These are phyloP conservation scores for Phytophthora pistaciae DNA, from an alignment of 352 stramenopile genomes.

Conservation along the genomic window DNA sequence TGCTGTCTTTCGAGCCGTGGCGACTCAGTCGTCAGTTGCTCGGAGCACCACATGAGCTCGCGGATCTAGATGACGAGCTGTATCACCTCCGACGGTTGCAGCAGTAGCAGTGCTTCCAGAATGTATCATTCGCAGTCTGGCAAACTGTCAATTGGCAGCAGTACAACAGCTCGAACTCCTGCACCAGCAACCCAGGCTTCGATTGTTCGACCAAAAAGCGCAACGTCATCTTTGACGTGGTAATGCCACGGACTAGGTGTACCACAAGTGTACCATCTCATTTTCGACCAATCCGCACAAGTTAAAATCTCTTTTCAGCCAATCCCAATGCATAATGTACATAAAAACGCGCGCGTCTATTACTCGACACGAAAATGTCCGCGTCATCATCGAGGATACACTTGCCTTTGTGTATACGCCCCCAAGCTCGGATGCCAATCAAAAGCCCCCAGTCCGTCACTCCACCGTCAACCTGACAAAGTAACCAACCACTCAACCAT, in stretches of 20 bases:
- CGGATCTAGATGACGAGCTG: neutral
- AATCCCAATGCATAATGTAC: neutral
- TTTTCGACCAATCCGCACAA: too few relatives aligned
- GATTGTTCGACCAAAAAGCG: constrained; percentile 15
- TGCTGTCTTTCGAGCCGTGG: neutral
- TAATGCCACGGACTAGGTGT: neutral
- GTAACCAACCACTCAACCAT: constrained; percentile 8
- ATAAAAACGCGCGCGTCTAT: constrained; percentile 12
- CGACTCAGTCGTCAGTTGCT: neutral
- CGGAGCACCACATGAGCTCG: neutral
- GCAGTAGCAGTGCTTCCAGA: neutral
- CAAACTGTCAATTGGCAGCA: neutral
- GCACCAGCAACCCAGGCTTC: neutral
- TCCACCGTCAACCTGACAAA: constrained; percentile 13
- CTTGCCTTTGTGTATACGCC: constrained; percentile 3
- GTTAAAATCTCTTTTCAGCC: too few relatives aligned
- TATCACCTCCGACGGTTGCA: neutral
- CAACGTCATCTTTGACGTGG: constrained; percentile 14
- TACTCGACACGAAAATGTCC: constrained; percentile 25
- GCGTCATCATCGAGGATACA: constrained; percentile 17
- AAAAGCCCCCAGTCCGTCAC: constrained; percentile 9
- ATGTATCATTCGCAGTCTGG: neutral
- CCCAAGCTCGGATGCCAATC: neutral
- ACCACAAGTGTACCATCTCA: neutral
- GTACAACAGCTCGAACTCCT: too few relatives aligned